Percentiles rank a stretch among this genome's conserved stretches.
Evolutionary conservation across 2,329 filamentous ascomycete genomes (phyloP).

Genomic region (Apiospora aurea): DNA sequence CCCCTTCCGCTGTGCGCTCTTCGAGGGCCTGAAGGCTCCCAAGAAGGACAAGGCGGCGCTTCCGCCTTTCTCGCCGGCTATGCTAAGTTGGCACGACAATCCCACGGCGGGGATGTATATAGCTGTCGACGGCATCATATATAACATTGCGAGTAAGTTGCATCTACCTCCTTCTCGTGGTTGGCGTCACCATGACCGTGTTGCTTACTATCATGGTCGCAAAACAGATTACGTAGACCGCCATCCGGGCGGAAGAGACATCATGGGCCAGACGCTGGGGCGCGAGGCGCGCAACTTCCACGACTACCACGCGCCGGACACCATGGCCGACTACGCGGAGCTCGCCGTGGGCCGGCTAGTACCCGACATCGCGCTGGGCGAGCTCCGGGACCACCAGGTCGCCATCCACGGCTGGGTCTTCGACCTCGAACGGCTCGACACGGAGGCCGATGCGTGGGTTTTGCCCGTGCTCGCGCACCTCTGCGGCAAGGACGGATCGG

Average conservation of each 20-base stretch:
- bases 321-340: conserved; percentile 27
- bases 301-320: conserved; percentile 24
- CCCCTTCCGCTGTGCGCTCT: conserved; percentile 28
- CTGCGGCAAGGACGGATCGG: conserved; percentile 24
- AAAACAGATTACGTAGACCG: conserved; percentile 29
- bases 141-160: conserved; percentile 31
- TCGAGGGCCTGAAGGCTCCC: conserved; percentile 15
- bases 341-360: conserved; percentile 32
- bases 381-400: conserved; percentile 28
- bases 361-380: conserved; percentile 24
- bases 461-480: conserved; percentile 23
- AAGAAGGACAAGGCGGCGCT: conserved; percentile 9
- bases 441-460: conserved; percentile 15
- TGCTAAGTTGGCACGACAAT: conserved; percentile 32
- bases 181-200: fast-evolving
- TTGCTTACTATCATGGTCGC: too few relatives aligned
- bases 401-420: conserved; percentile 33
- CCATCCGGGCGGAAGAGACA: conserved; percentile 31
- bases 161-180: not conserved
- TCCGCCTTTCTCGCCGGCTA: conserved; percentile 26
- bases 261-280: conserved; percentile 28
- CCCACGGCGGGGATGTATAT: conserved; percentile 31
- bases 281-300: conserved; percentile 29
- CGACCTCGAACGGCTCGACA: conserved; percentile 29
- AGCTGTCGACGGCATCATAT: conserved; percentile 29